Percentiles rank a stretch among this genome's conserved stretches.
Evolutionary conservation across 805 yeast species (phyloP).

Genomic region (Yamadazyma akitaensis): DNA sequence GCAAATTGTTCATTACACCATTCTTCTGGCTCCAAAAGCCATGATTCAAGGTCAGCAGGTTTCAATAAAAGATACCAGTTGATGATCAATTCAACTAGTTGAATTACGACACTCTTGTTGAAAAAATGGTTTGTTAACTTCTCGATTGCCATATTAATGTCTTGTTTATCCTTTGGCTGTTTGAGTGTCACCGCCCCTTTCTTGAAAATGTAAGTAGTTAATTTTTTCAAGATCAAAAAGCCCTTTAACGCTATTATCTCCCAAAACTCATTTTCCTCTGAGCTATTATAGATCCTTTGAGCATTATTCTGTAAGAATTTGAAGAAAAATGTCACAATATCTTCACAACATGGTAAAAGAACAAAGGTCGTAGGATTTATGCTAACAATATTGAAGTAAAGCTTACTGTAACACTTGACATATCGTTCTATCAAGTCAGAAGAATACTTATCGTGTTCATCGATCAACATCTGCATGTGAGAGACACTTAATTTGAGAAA

Average conservation of each 20-base stretch:
- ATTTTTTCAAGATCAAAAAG: conserved; percentile 59
- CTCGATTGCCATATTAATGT: conserved; percentile 54
- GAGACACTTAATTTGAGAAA: conserved; percentile 54
- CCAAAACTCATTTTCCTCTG: conserved; percentile 65
- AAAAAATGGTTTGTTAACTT: conserved; percentile 54
- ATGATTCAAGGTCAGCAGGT: conserved; percentile 73
- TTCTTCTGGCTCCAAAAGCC: conserved; percentile 89
- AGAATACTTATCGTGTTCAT: conserved; percentile 49
- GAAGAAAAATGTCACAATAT: conserved; percentile 60
- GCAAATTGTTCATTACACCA: conserved; percentile 82
- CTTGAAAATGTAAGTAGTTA: conserved; percentile 59
- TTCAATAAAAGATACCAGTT: conserved; percentile 70
- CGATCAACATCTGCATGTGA: conserved; percentile 58
- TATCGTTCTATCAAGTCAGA: conserved; percentile 61
- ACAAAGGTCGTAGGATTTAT: conserved; percentile 69
- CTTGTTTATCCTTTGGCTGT: conserved; percentile 62
- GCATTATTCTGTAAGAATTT: conserved; percentile 64
- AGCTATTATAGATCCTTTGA: conserved; percentile 54
- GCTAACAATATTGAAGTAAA: conserved; percentile 58
- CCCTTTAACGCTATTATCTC: conserved; percentile 67
- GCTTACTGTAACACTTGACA: conserved; percentile 70
- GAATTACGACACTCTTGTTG: conserved; percentile 51
- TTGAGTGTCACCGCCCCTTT: conserved; percentile 66
- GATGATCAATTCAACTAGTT: conserved; percentile 64
- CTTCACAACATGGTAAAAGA: conserved; percentile 59